Base-by-base conservation (phyloP, 208 protist genomes). In the Acanthamoeba healyi region DNA sequence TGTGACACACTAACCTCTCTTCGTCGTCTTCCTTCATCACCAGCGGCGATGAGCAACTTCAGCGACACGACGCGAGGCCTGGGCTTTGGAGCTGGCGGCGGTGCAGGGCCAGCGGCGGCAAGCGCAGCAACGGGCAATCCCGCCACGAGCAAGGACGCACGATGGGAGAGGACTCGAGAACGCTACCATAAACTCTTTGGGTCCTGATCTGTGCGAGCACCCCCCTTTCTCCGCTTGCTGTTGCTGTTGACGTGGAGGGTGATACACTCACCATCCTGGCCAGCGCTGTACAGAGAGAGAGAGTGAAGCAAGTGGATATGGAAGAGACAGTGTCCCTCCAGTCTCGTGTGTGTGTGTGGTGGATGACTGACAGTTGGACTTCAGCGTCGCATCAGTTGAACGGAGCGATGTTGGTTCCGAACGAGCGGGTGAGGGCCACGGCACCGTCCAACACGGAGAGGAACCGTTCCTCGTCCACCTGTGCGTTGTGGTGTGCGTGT, bases 51-150 rank as follows among this genome's bases (percentile, higher is more conserved):
- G 49, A 34, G 14, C 46, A 88, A 88, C 81, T 88, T 88, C 15
- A 38, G 40, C 22, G 81, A 88, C 49, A 88, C 81, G 26, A 88
- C 81, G 29, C 81, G 81, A 6, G 81, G 81, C 29, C 81, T 88
- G 6, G 81, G 81, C 44, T 88, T 88, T 65, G 81, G 77, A 14
- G 77, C 22, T 0, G 77, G 36, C 14, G 36, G 61, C 61, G 61
- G 15, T 24, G 9, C 2, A 17, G 61, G 61, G 0, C 6, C 61
- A 14, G 22, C 17, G 22, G 56, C 22, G 26, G 1, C 56, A 29
- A 54, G 49, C 22, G 9, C 17, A 10, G 49, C 17, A 54, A 44
- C 70, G n/a, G 17, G 15, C n/a, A 79, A 79, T 38, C 44, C 38
- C 6, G n/a, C 74, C 74, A 46, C 34, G 24, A 82, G 42, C 42